These are phyloP conservation scores for Fusarium pseudocircinatum DNA, from an alignment of 2,329 filamentous ascomycete species.

Conservation along the genomic window DNA sequence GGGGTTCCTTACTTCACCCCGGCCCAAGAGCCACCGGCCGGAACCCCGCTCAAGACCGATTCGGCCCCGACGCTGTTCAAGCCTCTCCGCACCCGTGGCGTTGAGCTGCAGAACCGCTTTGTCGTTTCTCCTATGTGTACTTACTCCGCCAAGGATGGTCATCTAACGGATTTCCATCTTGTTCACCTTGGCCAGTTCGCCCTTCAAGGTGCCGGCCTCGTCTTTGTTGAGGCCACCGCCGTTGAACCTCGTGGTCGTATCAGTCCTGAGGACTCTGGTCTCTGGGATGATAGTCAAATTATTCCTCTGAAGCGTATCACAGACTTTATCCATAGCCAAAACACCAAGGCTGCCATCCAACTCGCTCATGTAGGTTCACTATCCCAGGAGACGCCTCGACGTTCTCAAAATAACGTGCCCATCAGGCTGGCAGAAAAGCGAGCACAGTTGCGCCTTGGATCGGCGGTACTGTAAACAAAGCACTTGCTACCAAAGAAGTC, in stretches of 20 bases:
- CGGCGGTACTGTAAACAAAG: conserved; percentile 56
- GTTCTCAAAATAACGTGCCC: neutral
- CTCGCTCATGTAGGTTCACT: conserved; percentile 69
- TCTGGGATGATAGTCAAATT: conserved; percentile 89
- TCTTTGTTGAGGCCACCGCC: conserved; percentile 81
- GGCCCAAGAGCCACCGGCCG: conserved; percentile 61
- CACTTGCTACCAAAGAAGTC: conserved; percentile 60
- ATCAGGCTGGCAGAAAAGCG: conserved; percentile 70
- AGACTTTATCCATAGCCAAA: conserved; percentile 83
- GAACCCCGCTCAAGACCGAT: conserved; percentile 54
- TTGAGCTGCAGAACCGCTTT: conserved; percentile 66
- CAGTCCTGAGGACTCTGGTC: conserved; percentile 78
- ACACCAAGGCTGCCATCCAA: conserved; percentile 81
- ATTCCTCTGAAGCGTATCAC: conserved; percentile 74
- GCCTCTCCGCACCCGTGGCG: conserved; percentile 63
- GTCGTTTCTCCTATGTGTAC: conserved; percentile 70
- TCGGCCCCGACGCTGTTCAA: conserved; percentile 64
- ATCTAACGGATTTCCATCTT: conserved; percentile 83
- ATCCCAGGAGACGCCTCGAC: neutral
- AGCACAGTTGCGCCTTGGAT: conserved; percentile 73
- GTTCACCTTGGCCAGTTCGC: conserved; percentile 84
- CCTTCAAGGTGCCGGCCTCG: conserved; percentile 76
- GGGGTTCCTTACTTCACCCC: conserved; percentile 65
- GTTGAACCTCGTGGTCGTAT: conserved; percentile 83
- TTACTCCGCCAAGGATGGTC: conserved; percentile 68